Conservation (phyloP, 2,329 filamentous ascomycete genomes). For the Hypocreales sp. region DNA sequence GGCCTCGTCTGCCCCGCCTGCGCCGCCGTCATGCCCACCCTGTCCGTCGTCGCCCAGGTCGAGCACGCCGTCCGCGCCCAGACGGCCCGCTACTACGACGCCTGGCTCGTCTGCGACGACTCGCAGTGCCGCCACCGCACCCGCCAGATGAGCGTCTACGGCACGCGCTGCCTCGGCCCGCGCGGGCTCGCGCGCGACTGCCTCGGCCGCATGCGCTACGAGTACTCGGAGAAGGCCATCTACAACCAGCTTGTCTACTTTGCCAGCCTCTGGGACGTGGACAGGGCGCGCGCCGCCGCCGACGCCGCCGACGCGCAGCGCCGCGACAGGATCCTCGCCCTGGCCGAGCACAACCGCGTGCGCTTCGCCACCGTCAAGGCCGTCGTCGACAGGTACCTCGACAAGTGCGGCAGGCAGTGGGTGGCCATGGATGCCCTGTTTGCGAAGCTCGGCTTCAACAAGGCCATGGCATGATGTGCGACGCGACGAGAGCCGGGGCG, state of each 20-base stretch:
- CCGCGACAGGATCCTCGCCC: slow-evolving; percentile 48
- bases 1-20: slow-evolving; percentile 67
- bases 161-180: slow-evolving; percentile 75
- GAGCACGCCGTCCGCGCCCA: slow-evolving; percentile 69
- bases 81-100: slow-evolving; percentile 79
- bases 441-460: slow-evolving; percentile 44
- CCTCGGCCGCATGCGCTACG: slow-evolving; percentile 74
- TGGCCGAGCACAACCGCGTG: slow-evolving; percentile 70
- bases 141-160: slow-evolving; percentile 85
- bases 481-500: too few relatives aligned
- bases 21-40: slow-evolving; percentile 43
- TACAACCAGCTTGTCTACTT: slow-evolving; percentile 94
- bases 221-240: slow-evolving; percentile 73
- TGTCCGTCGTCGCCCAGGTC: slow-evolving; percentile 73
- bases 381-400: slow-evolving; percentile 69
- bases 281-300: slow-evolving; percentile 50
- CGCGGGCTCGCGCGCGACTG: slow-evolving; percentile 75
- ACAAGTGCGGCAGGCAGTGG: slow-evolving; percentile 83
- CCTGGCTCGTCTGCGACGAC: slow-evolving; percentile 83
- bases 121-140: slow-evolving; percentile 74
- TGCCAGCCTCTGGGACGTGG: slow-evolving; percentile 72
- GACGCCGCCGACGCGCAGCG: slow-evolving; percentile 36
- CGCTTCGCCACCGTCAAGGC: slow-evolving; percentile 63
- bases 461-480: slow-evolving; percentile 9
- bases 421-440: slow-evolving; percentile 88